These are phyloP conservation scores for Fusarium sp. DNA, from an alignment of 2,329 filamentous ascomycete genomes.

Conservation along the genomic window DNA sequence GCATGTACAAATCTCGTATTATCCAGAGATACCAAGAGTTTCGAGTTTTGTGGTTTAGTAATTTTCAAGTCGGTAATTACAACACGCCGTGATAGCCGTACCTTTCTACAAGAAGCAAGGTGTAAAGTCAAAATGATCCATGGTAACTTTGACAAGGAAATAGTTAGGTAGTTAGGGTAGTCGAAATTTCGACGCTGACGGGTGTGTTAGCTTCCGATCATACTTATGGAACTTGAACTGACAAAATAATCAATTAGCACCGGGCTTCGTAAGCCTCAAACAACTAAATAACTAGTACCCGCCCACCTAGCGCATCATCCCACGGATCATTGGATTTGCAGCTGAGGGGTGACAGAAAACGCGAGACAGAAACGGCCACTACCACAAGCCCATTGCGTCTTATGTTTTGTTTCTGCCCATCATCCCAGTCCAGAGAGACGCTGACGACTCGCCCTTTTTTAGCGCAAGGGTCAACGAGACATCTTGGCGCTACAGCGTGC, in stretches of 20 bases:
- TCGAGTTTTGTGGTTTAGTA: background rate
- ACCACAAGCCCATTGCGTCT: background rate
- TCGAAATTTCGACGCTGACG: background rate
- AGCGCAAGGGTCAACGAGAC: conserved; percentile 28
- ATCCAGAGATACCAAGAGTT: background rate
- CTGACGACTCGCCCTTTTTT: conserved; percentile 26
- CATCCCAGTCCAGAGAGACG: background rate
- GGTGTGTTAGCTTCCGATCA: background rate
- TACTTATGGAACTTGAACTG: background rate
- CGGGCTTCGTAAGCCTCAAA: conserved; percentile 13
- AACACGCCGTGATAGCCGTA: background rate
- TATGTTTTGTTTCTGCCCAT: conserved; percentile 1
- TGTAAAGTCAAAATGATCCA: background rate
- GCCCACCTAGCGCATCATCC: background rate
- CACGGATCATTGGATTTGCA: background rate
- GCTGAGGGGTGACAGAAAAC: conserved; percentile 11
- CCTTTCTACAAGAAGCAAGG: background rate
- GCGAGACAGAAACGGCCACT: conserved; percentile 10
- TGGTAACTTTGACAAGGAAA: background rate
- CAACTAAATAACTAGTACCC: background rate
- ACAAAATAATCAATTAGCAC: conserved; percentile 6
- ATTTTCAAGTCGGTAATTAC: background rate
- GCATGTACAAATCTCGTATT: conserved; percentile 14
- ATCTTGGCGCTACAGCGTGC: conserved; percentile 28
- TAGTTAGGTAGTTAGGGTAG: background rate